Conservation (phyloP, 805 yeast genomes). For the Monosporozyma unispora region DNA sequence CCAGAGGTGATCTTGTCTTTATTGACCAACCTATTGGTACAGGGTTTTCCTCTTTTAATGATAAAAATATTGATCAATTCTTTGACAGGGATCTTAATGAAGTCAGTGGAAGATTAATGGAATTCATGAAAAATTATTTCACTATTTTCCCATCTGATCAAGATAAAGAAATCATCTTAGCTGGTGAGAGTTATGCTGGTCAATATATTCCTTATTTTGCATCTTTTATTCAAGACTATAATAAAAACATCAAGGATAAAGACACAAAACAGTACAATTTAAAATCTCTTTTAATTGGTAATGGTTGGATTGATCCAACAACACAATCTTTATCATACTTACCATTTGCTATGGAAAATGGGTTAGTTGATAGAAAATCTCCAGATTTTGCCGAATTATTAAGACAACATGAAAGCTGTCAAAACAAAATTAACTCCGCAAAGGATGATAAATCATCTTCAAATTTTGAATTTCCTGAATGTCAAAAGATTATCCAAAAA, state of each 20-base stretch:
- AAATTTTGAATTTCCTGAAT: constrained; percentile 30
- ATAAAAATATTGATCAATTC: constrained; percentile 13
- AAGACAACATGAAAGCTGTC: constrained; percentile 50
- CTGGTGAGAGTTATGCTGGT: constrained; percentile 97
- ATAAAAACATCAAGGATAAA: constrained; percentile 18
- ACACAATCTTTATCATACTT: constrained; percentile 73
- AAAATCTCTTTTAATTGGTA: constrained; percentile 70
- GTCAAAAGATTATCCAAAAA: constrained; percentile 35
- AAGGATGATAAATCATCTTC: constrained; percentile 7
- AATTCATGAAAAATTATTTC: constrained; percentile 59
- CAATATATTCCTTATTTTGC: constrained; percentile 91
- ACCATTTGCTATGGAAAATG: constrained; percentile 57
- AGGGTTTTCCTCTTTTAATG: constrained; percentile 65
- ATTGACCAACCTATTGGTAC: constrained; percentile 95
- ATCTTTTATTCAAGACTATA: constrained; percentile 43
- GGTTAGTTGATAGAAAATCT: constrained; percentile 37
- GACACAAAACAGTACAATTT: constrained; percentile 30
- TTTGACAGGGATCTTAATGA: constrained; percentile 47
- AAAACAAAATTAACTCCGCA: constrained; percentile 37
- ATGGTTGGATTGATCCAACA: constrained; percentile 91
- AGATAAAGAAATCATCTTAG: constrained; percentile 57
- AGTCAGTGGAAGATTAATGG: constrained; percentile 53
- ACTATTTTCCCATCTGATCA: constrained; percentile 64
- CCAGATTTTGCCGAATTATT: constrained; percentile 36
- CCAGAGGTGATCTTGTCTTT: constrained; percentile 66